These are phyloP conservation scores for Paradendryphiella salina DNA, from an alignment of 2,329 filamentous ascomycete genomes.

Conservation along the genomic window DNA sequence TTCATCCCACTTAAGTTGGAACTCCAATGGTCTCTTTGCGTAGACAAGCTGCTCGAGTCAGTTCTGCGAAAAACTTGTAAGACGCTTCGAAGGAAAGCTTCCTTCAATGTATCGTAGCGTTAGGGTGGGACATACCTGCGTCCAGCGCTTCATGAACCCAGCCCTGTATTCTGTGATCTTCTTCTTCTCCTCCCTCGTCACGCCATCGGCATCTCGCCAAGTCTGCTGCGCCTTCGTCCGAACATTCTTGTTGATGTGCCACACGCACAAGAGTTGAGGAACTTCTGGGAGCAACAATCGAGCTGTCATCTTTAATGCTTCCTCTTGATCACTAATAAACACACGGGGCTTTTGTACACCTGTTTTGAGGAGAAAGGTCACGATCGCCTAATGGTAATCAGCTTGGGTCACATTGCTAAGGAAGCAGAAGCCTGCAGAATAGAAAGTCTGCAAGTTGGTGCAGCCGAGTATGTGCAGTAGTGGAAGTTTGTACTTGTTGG, in stretches of 20 bases:
- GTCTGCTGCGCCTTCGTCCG: conserved; percentile 17
- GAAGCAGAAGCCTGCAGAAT: conserved; percentile 20
- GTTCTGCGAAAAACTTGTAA: too few relatives aligned
- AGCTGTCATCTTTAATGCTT: conserved; percentile 17
- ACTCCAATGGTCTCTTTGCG: conserved; percentile 15
- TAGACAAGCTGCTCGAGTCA: conserved; percentile 17
- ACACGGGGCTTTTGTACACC: conserved; percentile 14
- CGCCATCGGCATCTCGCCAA: conserved; percentile 13
- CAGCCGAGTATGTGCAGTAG: too few relatives aligned
- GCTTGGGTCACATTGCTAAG: conserved; percentile 12
- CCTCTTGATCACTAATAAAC: conserved; percentile 17
- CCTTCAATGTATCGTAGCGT: background rate
- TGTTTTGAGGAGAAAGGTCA: conserved; percentile 16
- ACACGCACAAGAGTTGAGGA: conserved; percentile 16
- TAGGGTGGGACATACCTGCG: conserved; percentile 8
- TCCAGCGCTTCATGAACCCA: conserved; percentile 17
- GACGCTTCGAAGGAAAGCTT: too few relatives aligned
- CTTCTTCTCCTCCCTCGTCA: conserved; percentile 16
- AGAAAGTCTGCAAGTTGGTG: conserved; percentile 20
- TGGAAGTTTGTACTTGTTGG: too few relatives aligned
- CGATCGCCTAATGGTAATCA: conserved; percentile 19
- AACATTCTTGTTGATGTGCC: conserved; percentile 21
- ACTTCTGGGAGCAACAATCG: conserved; percentile 8
- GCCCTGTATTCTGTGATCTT: conserved; percentile 10
- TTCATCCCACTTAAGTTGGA: conserved; percentile 13